Evolutionary conservation across 169 alveolate genomes (phyloP).

Genomic region (Sarcocystis neurona): DNA sequence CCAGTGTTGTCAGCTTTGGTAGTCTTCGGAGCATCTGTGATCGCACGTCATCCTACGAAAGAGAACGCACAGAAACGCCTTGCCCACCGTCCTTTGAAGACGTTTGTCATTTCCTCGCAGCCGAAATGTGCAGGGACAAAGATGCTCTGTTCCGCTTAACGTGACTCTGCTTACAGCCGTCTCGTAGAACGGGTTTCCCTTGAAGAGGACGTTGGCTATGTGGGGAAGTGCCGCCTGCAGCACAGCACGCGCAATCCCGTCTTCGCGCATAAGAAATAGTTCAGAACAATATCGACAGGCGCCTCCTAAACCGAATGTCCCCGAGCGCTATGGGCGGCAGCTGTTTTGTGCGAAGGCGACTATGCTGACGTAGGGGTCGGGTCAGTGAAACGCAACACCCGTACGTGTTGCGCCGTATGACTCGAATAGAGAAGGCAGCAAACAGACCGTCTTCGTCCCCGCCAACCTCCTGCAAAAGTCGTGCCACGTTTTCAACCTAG

Average conservation of each 20-base stretch:
- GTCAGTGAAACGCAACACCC: not conserved
- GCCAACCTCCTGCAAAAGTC: not conserved
- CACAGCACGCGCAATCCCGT: not conserved
- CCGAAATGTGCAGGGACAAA: not conserved
- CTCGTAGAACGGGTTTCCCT: slow-evolving; percentile 72
- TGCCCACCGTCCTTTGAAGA: not conserved
- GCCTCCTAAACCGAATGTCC: not conserved
- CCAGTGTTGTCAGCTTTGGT: slow-evolving; percentile 58
- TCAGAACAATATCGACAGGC: not conserved
- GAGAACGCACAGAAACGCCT: not conserved
- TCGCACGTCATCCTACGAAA: slow-evolving; percentile 34
- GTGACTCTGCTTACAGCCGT: slow-evolving; percentile 34
- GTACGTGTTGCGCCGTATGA: not conserved
- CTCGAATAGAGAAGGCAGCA: too few relatives aligned
- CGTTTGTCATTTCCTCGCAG: not conserved
- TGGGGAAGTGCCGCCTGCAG: slow-evolving; percentile 58
- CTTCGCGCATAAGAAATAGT: not conserved
- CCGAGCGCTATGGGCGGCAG: not conserved
- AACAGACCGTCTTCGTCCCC: too few relatives aligned
- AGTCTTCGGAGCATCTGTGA: slow-evolving; percentile 47
- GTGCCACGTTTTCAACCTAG: not conserved
- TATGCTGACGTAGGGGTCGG: not conserved
- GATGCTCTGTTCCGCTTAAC: not conserved
- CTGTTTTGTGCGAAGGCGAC: not conserved
- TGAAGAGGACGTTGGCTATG: slow-evolving; percentile 62